Base-by-base conservation (phyloP, 768 basidiomycete genomes). In the Lanmaoa pseudosensibilis region DNA sequence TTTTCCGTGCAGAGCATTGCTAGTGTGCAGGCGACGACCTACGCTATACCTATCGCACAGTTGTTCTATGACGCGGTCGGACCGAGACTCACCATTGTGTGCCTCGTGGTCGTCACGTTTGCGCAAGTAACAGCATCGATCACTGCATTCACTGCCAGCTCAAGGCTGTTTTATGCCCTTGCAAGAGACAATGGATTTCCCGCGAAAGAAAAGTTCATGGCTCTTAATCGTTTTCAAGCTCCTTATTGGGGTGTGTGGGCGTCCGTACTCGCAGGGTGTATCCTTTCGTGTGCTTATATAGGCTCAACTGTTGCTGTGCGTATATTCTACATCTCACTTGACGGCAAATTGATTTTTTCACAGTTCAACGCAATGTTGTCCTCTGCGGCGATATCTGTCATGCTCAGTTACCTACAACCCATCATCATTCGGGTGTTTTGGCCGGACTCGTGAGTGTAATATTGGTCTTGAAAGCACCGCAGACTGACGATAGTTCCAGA, bases 21-120 rank as follows among this genome's bases (percentile, higher is more conserved):
- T 2, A 75, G 61, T 51, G 77, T 85, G 6, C 80, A 82, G 60
- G 69, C 68, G 1, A 83, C 83, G 11, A 62, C 74, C 13, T 81
- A 75, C 57, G 80, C 83, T n/a, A 80, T 85, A 50, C 83, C 83
- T 6, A 83, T 84, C 58, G 81, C 82, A 16, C 83, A 84, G 63
- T 69, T 85, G 15, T 84, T 78, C 65, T 76, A 75, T 59, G 83
- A 83, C 56, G 81, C 83, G 8, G 79, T 80, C 2, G 82, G 83
- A 19, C 63, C 64, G 53, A 65, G 65, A 47, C 68, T 83, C 49
- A 75, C 81, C 33, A 63, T 82, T 33, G 71, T 84, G 73, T 83
- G 81, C 57, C 72, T 85, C 23, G 70, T 77, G 2, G 73, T 85
- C 30, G 73, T 84, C 49, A 68, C 70, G 36, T 55, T 83, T 19